Percentiles rank a stretch among this genome's conserved stretches.
Conservation (phyloP, 2,329 filamentous ascomycete genomes). For the Dissoconium aciculare region DNA sequence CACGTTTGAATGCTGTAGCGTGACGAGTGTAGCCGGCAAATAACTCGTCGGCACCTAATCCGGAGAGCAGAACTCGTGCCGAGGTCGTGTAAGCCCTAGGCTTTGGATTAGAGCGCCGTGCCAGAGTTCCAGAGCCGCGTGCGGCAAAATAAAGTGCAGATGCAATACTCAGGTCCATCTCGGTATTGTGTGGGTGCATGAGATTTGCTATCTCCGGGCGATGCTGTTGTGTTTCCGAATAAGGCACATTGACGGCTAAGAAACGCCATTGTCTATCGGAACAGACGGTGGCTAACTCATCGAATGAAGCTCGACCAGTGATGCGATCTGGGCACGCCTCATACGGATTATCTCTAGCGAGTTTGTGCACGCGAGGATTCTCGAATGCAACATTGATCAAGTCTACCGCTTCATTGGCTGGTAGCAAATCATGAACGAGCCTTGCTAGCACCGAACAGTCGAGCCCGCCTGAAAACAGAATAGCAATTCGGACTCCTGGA, state of each 20-base stretch:
- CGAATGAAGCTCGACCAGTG: constrained; percentile 66
- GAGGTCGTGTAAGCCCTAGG: constrained; percentile 48
- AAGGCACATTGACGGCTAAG: constrained; percentile 71
- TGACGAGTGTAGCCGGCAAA: constrained; percentile 90
- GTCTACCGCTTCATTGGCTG: constrained; percentile 55
- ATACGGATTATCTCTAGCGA: constrained; percentile 36
- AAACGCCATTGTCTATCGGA: constrained; percentile 67
- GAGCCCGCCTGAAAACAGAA: constrained; percentile 86
- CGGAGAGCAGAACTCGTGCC: constrained; percentile 75
- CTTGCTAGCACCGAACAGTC: constrained; percentile 84
- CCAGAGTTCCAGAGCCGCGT: constrained; percentile 41
- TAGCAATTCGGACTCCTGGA: constrained; percentile 43
- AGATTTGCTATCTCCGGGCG: constrained; percentile 55
- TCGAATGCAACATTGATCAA: constrained; percentile 94
- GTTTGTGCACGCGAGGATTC: constrained; percentile 55
- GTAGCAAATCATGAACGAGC: constrained; percentile 62
- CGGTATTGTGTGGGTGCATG: constrained; percentile 87
- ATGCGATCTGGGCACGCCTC: constrained; percentile 81
- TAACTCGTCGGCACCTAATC: constrained; percentile 86
- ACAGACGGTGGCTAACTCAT: constrained; percentile 58
- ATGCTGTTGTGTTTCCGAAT: constrained; percentile 55
- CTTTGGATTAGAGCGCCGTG: background rate
- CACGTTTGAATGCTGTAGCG: constrained; percentile 54
- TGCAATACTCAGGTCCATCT: constrained; percentile 96
- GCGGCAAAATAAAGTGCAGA: constrained; percentile 91